Base-by-base conservation (phyloP, 768 basidiomycete genomes). In the Boletus fagicola region DNA sequence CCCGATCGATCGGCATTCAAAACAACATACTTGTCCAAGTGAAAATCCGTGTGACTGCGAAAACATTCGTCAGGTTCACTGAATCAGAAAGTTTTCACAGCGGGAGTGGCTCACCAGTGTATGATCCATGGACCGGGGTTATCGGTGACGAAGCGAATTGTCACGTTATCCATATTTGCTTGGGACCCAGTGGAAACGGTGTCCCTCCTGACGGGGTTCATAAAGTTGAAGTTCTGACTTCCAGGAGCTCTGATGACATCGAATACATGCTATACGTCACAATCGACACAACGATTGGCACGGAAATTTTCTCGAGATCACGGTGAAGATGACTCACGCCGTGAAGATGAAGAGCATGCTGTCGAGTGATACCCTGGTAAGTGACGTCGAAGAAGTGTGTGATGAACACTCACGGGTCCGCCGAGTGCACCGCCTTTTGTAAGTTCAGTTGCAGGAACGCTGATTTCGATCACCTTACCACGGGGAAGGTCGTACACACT, bases 141-240 rank as follows among this genome's bases (percentile, higher is more conserved):
- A 65, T 89, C 81, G 0, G 87, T 86, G n/a, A 68, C 68, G 74
- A 87, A 88, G 8, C 86, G 80, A 42, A 90, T 76, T 1, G 80
- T 80, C 18, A 81, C 77, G 13, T 67, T 71, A 33, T 72, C 65
- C 74, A 35, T 69, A 70, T 53, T 75, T 73, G 18, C 66, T 65
- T 45, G 66, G 13, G 26, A 39, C 15, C 61, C 75, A 0, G 55
- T 61, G n/a, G 61, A 63, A 39, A 83, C 74, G 2, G 81, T 82
- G 65, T 87, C 84, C 44, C 83, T 72, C 54, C 72, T 73, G 58
- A 80, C 76, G 0, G 84, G 84, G 65, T 85, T 84, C 5, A 51
- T 54, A 49, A 70, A 81, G 62, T 82, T 81, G 58, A 73, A 75
- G 0, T 53, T 59, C 0, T 60, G 52, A 51, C 64, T 78, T 20